Evolutionary conservation across 768 basidiomycete species (phyloP).

Genomic region (Obba rivulosa): DNA sequence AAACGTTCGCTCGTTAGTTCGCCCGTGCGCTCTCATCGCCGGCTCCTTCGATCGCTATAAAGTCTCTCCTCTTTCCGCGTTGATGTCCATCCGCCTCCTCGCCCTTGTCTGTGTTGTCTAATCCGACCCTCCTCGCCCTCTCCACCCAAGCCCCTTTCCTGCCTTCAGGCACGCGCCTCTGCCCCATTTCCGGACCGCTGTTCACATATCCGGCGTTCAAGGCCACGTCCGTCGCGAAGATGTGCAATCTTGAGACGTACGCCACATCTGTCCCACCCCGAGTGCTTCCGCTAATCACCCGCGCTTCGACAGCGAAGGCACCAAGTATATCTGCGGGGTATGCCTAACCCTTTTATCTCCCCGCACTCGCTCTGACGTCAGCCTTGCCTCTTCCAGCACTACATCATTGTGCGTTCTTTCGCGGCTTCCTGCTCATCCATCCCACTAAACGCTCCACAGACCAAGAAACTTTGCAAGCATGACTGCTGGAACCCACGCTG

Average conservation of each 20-base stretch:
- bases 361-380: conserved; percentile 19
- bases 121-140: conserved; percentile 1
- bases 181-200: conserved; percentile 6
- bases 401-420: conserved; percentile 50
- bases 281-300: conserved; percentile 20
- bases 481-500: conserved; percentile 50
- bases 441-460: conserved; percentile 31
- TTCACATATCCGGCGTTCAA: neutral
- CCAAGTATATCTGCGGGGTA: conserved; percentile 66
- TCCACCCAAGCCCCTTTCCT: neutral
- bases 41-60: conserved; percentile 25
- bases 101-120: conserved; percentile 9
- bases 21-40: conserved; percentile 7
- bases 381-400: conserved; percentile 43
- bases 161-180: conserved; percentile 7
- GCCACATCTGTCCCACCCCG: conserved; percentile 11
- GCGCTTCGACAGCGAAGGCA: conserved; percentile 58
- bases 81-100: conserved; percentile 9
- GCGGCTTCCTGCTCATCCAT: conserved; percentile 5
- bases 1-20: conserved; percentile 13
- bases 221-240: conserved; percentile 8
- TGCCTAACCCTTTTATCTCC: conserved; percentile 7
- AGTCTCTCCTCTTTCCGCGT: conserved; percentile 13
- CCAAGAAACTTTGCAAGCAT: conserved; percentile 41
- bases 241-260: conserved; percentile 37